Conservation (phyloP, 768 basidiomycete genomes). For the Leccinum subtestaceum region DNA sequence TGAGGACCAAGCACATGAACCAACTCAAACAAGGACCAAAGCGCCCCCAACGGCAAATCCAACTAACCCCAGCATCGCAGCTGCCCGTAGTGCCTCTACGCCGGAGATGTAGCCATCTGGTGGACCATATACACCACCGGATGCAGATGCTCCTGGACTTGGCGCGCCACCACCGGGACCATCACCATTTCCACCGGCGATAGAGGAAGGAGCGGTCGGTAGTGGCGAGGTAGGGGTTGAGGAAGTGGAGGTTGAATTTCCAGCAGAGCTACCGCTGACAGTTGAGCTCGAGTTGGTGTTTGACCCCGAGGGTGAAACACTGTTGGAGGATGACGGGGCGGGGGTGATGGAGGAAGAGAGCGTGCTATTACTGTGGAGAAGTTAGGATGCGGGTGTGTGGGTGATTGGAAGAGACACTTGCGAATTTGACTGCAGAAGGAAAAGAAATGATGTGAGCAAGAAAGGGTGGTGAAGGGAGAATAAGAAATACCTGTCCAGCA, state of each 20-base stretch:
- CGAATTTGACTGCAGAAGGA: conserved; percentile 27
- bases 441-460: conserved; percentile 5
- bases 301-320: conserved; percentile 21
- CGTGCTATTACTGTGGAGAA: conserved; percentile 40
- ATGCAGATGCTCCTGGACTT: conserved; percentile 48
- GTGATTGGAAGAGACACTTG: conserved; percentile 33
- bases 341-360: conserved; percentile 46
- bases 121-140: conserved; percentile 58
- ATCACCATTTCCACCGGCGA: conserved; percentile 50
- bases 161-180: conserved; percentile 47
- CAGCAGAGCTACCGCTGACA: conserved; percentile 14
- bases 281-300: conserved; percentile 23
- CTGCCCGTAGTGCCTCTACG: conserved; percentile 47
- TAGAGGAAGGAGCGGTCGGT: conserved; percentile 57
- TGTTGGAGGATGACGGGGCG: conserved; percentile 32
- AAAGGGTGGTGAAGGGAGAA: background rate
- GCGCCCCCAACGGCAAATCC: conserved; percentile 49
- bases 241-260: conserved; percentile 33
- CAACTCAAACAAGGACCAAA: conserved; percentile 42
- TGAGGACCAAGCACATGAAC: conserved; percentile 3
- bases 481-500: conserved; percentile 32
- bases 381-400: conserved; percentile 35
- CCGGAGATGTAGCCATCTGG: conserved; percentile 63
- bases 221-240: conserved; percentile 9
- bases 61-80: conserved; percentile 41